Conservation (phyloP, 345 rosid genomes). For the Cochlearia excelsa region DNA sequence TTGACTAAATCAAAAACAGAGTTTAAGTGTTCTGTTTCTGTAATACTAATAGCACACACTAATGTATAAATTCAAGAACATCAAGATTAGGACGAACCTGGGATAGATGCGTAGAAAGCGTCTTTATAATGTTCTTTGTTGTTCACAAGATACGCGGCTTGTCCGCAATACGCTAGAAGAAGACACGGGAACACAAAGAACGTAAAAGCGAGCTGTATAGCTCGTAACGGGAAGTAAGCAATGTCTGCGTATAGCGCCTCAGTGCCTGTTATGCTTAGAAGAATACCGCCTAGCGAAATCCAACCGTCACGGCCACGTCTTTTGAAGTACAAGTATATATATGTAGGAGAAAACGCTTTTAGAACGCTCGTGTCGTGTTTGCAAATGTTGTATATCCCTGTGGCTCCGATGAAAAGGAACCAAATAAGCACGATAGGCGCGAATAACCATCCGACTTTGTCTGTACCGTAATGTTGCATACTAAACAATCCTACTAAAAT, state of each 20-base stretch:
- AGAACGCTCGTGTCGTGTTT: constrained; percentile 66
- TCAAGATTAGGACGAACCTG: too few relatives aligned
- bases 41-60: too few relatives aligned
- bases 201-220: constrained; percentile 86
- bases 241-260: constrained; percentile 96
- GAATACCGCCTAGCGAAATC: constrained; percentile 86
- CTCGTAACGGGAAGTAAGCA: constrained; percentile 80
- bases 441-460: constrained; percentile 87
- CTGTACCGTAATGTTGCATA: constrained; percentile 87
- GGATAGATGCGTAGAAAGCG: constrained; percentile 85
- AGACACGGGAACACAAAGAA: constrained; percentile 86
- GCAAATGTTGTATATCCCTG: constrained; percentile 74
- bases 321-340: constrained; percentile 64
- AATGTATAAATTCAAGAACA: too few relatives aligned
- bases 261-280: constrained; percentile 96
- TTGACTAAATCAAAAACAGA: too few relatives aligned
- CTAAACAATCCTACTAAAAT: constrained; percentile 80
- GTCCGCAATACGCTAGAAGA: constrained; percentile 88
- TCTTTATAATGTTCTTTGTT: constrained; percentile 58
- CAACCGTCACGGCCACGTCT: constrained; percentile 70
- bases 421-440: constrained; percentile 89
- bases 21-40: too few relatives aligned
- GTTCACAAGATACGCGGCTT: constrained; percentile 84
- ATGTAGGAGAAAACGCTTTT: constrained; percentile 81
- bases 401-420: constrained; percentile 81